Evolutionary conservation across 306 rosid genomes (phyloP).

Genomic region (Morella rubra): DNA sequence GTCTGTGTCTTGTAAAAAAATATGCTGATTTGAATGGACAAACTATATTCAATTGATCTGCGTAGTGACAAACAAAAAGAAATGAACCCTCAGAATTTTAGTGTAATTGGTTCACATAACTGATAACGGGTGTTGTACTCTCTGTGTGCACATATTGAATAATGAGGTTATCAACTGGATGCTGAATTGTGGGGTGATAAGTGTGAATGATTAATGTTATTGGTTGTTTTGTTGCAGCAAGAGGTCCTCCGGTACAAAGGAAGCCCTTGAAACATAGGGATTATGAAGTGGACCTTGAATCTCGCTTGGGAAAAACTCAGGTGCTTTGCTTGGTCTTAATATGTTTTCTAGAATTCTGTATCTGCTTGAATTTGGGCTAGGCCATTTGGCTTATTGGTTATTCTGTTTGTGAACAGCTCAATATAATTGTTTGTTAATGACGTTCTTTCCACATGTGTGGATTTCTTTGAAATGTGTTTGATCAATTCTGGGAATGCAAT

Average conservation of each 20-base stretch:
- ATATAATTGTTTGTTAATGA: neutral
- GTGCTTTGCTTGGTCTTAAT: constrained; percentile 25
- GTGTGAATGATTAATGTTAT: neutral
- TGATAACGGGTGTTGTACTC: neutral
- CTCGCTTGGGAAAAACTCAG: constrained; percentile 96
- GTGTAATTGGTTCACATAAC: neutral
- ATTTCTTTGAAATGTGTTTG: neutral
- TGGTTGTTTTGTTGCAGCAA: constrained; percentile 40
- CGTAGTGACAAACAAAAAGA: too few species aligned
- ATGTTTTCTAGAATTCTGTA: neutral
- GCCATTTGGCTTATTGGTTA: neutral
- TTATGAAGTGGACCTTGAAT: constrained; percentile 93
- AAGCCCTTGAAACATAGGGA: constrained; percentile 96
- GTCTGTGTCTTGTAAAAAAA: neutral
- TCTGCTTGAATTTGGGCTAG: neutral
- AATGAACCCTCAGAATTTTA: neutral
- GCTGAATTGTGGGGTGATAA: constrained; percentile 8
- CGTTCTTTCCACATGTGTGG: neutral
- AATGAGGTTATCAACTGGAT: too few species aligned
- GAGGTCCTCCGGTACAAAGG: constrained; percentile 87
- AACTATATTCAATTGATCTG: too few species aligned
- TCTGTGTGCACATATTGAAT: neutral
- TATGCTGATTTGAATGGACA: too few species aligned
- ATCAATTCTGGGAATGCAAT: neutral
- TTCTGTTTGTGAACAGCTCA: neutral